These are phyloP conservation scores for Alternaria metachromatica DNA, from an alignment of 2,329 filamentous ascomycete species.

Conservation along the genomic window DNA sequence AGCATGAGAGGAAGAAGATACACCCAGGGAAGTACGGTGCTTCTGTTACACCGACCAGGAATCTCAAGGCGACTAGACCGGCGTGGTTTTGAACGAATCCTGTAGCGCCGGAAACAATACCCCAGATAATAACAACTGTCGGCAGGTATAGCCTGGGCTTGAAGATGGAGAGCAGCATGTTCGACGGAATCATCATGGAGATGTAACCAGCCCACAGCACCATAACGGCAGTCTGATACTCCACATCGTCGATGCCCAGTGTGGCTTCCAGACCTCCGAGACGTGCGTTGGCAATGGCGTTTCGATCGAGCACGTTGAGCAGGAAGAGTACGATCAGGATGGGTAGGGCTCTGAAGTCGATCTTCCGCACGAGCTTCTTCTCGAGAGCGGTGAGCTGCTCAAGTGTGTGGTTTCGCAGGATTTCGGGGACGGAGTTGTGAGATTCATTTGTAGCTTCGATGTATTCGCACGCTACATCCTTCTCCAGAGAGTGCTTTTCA, in stretches of 20 bases:
- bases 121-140: slow-evolving; percentile 54
- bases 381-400: slow-evolving; percentile 30
- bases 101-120: slow-evolving; percentile 53
- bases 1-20: slow-evolving; percentile 32
- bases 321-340: slow-evolving; percentile 39
- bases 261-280: slow-evolving; percentile 30
- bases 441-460: slow-evolving; percentile 11
- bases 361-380: slow-evolving; percentile 37
- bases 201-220: slow-evolving; percentile 68
- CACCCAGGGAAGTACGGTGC: slow-evolving; percentile 26
- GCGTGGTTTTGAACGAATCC: slow-evolving; percentile 54
- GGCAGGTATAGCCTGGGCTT: slow-evolving; percentile 63
- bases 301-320: slow-evolving; percentile 42
- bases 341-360: slow-evolving; percentile 38
- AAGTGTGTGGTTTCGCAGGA: slow-evolving; percentile 17
- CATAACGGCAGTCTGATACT: slow-evolving; percentile 36
- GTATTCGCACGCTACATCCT: slow-evolving; percentile 12
- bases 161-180: slow-evolving; percentile 62
- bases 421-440: slow-evolving; percentile 13
- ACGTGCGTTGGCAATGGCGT: slow-evolving; percentile 37
- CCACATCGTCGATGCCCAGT: neutral
- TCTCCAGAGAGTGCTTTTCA: neutral
- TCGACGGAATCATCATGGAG: slow-evolving; percentile 68
- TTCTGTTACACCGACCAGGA: slow-evolving; percentile 49
- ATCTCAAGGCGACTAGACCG: slow-evolving; percentile 51